Evolutionary conservation across 2,329 filamentous ascomycete genomes (phyloP).

Genomic region (Penicillium capsulatum): DNA sequence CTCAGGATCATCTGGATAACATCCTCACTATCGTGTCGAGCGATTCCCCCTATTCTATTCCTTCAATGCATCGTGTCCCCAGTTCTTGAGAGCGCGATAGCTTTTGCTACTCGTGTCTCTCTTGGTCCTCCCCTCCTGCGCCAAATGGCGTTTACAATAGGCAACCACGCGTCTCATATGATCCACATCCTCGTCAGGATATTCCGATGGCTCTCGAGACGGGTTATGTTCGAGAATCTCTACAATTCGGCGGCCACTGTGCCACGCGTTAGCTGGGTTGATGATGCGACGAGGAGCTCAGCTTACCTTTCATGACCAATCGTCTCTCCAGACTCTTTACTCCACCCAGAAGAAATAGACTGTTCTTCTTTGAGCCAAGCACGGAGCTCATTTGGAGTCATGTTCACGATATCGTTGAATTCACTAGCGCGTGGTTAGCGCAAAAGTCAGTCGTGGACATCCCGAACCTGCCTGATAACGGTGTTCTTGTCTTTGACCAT

Average conservation of each 20-base stretch:
- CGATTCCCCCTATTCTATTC: conserved; percentile 16
- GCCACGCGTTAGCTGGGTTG: background rate
- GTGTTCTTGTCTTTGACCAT: conserved; percentile 53
- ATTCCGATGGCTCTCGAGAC: conserved; percentile 52
- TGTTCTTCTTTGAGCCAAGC: conserved; percentile 59
- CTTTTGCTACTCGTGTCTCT: conserved; percentile 52
- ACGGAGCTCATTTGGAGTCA: conserved; percentile 58
- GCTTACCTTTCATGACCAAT: conserved; percentile 57
- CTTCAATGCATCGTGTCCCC: conserved; percentile 55
- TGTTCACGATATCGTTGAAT: conserved; percentile 65
- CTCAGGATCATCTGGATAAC: too few species aligned
- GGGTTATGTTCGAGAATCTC: conserved; percentile 61
- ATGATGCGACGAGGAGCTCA: background rate
- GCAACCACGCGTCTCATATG: conserved; percentile 63
- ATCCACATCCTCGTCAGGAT: conserved; percentile 53
- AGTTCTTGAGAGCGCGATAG: conserved; percentile 61
- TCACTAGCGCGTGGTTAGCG: conserved; percentile 44
- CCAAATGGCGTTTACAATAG: conserved; percentile 63
- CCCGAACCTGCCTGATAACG: conserved; percentile 43
- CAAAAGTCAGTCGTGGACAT: background rate
- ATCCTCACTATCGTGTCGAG: too few species aligned
- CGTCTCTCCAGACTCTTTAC: conserved; percentile 58
- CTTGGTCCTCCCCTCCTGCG: conserved; percentile 59
- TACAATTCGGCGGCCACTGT: conserved; percentile 60
- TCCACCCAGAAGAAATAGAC: conserved; percentile 57